These are phyloP conservation scores for carrot (Daucus carota) DNA, from an alignment of 129 eudicot species.

Conservation along the genomic window DH1_v3.0 NC_030384.2:35626501-35627000, in stretches of 20 bases:
- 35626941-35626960: not conserved
- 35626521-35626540: not conserved
- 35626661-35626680: not conserved
- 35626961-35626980: not conserved
- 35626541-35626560: not conserved
- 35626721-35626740: conserved; percentile 36
- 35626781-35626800: conserved; percentile 16
- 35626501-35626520: not conserved
- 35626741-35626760: conserved; percentile 25
- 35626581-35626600: not conserved
- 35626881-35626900: not conserved
- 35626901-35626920: not conserved
- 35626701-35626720: conserved; percentile 11
- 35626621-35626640: not conserved
- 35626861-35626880: not conserved
- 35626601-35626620: not conserved
- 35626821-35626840: conserved; percentile 23
- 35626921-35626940: not conserved
- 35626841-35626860: not conserved
- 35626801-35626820: conserved; percentile 28
- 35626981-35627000: conserved; percentile 41
- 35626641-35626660: not conserved
- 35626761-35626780: conserved; percentile 29
- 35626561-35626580: not conserved
- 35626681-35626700: not conserved